Conservation (phyloP, 2,329 filamentous ascomycete genomes). For the Aspergillus flavus region DNA sequence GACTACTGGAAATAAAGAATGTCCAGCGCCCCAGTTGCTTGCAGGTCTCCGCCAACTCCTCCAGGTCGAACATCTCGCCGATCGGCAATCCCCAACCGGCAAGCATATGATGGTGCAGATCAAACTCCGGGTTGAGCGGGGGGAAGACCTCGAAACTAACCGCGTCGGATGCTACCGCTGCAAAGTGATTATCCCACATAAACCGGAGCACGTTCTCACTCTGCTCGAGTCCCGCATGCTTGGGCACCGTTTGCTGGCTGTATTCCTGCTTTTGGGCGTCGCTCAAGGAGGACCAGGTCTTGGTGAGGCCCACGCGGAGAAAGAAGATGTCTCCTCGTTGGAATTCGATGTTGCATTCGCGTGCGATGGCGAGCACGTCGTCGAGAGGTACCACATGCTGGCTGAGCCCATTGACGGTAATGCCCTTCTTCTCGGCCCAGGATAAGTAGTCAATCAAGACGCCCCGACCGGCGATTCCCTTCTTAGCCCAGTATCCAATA, state of each 20-base stretch:
- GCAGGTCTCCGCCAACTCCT: conserved; percentile 37
- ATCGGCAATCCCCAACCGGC: conserved; percentile 44
- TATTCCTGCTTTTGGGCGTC: conserved; percentile 30
- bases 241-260: conserved; percentile 32
- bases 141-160: conserved; percentile 60
- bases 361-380: conserved; percentile 37
- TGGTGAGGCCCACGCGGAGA: conserved; percentile 39
- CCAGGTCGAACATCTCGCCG: conserved; percentile 45
- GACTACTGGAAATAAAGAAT: conserved; percentile 44
- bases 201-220: conserved; percentile 53
- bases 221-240: conserved; percentile 42
- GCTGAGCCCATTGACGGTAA: conserved; percentile 35
- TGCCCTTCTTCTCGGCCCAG: conserved; percentile 37
- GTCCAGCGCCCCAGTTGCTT: conserved; percentile 37
- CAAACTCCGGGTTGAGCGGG: conserved; percentile 33
- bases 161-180: conserved; percentile 62
- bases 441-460: conserved; percentile 43
- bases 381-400: conserved; percentile 38
- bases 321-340: conserved; percentile 43
- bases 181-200: conserved; percentile 62
- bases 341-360: conserved; percentile 39
- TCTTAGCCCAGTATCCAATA: conserved; percentile 42
- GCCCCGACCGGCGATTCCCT: conserved; percentile 44
- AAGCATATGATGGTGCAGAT: conserved; percentile 40
- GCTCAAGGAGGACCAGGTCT: conserved; percentile 38